Base-by-base conservation (phyloP, 2,329 filamentous ascomycete species). In the Metarhizium brunneum region DNA sequence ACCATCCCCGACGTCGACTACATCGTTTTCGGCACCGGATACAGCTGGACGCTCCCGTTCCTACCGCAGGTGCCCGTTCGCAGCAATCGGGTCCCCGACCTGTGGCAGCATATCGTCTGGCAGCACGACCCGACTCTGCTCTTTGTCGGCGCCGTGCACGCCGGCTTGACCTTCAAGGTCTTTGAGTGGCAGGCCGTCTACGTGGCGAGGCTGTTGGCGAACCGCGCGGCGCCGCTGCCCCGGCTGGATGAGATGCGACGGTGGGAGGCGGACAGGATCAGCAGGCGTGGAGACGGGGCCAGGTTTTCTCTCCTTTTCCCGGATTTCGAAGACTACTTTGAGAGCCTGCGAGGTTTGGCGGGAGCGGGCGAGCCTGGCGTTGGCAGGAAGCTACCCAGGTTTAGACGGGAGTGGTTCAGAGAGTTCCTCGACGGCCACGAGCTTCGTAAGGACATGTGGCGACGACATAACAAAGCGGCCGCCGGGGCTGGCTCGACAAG, bases 131-230 rank as follows among this genome's bases (percentile, higher is more conserved):
- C 81, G 0, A 78, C 74, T 0, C 68, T 85, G 10, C 67, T 79
- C 2, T 85, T 85, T 61, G 71, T 85, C 2, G 83, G 82, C 30
- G 83, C 82, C 4, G 80, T 78, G 0, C 70, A 71, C 1, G 78
- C 79, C 0, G 80, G 80, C 0, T 67, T 88, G 32, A 87, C 84
- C 0, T 87, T 88, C 69, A 85, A 84, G 64, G 76, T 86, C 35
- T 86, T 85, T 55, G 84, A 87, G 68, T 86, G 82, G 81, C 84
- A 87, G 62, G 82, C 83, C 6, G 83, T 86, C 0, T 73, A 81
- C 1, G 81, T 78, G 0, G 83, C 84, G 1, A 72, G 83, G 0
- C 66, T 84, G 2, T 71, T 86, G 0, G 77, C 83, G 0, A 81
- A 81, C 0, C 72, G 80, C 2, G 76, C 75, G 0, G 68, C 60